Evolutionary conservation across 1,139 yeast genomes (phyloP), one percentile per base, ranked within the genome.

Genomic region (Tardiomyces blankii): DNA sequence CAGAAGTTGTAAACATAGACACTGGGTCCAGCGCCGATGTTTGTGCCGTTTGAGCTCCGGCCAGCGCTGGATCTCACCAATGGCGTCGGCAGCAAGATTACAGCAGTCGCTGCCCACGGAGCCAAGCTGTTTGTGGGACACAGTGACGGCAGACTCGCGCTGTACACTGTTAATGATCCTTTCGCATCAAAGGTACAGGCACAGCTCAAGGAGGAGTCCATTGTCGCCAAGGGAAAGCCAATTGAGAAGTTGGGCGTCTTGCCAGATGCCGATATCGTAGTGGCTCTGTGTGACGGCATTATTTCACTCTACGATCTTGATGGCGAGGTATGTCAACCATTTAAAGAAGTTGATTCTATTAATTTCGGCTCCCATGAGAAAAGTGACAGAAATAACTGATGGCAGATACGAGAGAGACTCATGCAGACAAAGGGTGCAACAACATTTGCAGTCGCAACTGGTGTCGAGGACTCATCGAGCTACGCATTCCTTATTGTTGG

Each of bases 351-450:
- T 39, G 51, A 53, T 13, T 51, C 16, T 5, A 30, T 9, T 5
- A 5, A 9, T 30, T 30, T 30, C 35, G 35, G 16, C 9, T 9
- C 16, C 25, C 25, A 7, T 21, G 7, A 7, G 25, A 4, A 7
- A 4, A 7, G 4, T 21, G 4, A 7, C 25, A 4, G 35, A 4
- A 30, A 30, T 30, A 9, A 30, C 35, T 30, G 35, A 30, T 11
- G 5, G 5, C 35, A 30, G 35, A 12, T 60, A 13, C 56, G 59
- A 19, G 69, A 68, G 43, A 56, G 55, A 3, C 56, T 70, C 39
- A 54, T 55, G 25, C 60, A 64, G 38, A 62, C 69, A 14, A 64
- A 61, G 40, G 69, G 69, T 16, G 64, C 66, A 13, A 57, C 65
- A 1, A 51, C 54, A 1, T 63, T 66, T 46, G 60, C 60, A 8